Base-by-base conservation (phyloP, 306 rosid species). In the Argentina anserina region DNA sequence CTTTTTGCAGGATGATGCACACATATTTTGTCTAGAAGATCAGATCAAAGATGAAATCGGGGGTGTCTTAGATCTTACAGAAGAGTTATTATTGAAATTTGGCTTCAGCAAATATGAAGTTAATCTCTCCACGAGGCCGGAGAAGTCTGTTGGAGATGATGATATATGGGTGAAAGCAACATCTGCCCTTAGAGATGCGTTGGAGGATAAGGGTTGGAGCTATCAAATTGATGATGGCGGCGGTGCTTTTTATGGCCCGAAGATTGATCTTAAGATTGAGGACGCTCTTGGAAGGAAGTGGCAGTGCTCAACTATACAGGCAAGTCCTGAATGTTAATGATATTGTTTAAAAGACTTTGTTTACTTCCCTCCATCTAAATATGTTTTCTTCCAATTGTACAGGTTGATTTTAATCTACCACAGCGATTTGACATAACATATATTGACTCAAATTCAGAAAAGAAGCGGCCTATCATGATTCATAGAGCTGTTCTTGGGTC, bases 211-310 rank as follows among this genome's bases (percentile, higher is more conserved):
- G 81, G 96, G 97, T 58, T 91, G 99, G 97, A 75, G 80, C 82
- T 94, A 94, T 81, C 84, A 86, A 83, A 78, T 91, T 61, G 99
- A 94, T 82, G 97, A 94, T 40, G 97, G 99, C 21, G 99, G 97
- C 61, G 97, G 99, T 77, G 99, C 99, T 46, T 94, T 94, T 82
- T 94, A 94, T 76, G 97, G 99, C 9, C 99, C 99, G 15, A 94
- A 94, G 87, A 94, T 94, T 77, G 99, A 94, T 85, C 88, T 94
- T 59, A 94, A 94, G 88, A 94, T 94, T 75, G 97, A 91, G 86
- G 99, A 94, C 82, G 99, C 99, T 33, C 93, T 94, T 70, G 99
- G 99, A 79, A 91, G 99, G 87, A 91, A 89, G 93, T 94, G 99
- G 99, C 97, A 94, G 75, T 94, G 97, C 80, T 94, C 97, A 81